Evolutionary conservation across 2,329 filamentous ascomycete species (phyloP), one percentile per base, ranked within the genome.

Genomic region (Colletotrichum chrysophilum): DNA sequence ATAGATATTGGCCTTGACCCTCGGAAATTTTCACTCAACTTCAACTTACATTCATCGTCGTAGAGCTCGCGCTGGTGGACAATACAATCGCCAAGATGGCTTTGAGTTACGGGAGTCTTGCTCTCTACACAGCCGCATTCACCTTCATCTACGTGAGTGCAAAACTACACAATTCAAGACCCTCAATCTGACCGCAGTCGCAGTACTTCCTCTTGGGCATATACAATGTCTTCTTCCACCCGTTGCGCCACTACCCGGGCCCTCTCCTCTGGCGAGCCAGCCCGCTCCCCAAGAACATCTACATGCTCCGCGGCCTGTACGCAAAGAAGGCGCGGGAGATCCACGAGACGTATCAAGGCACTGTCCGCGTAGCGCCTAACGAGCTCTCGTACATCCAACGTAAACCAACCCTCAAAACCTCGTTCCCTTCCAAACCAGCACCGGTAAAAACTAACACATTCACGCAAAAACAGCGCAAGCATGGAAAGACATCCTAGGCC

Each of bases 361-460:
- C 88, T 1, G 82, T 89, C 16, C 84, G 87, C 4, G 79, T 86
- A 7, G 82, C 80, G 1, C 87, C 87, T 1, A 82, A 84, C 52
- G 79, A 84, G 48, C 81, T 89, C 7, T 83, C 84, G 3, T 87
- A 86, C 73, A 83, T 75, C 14, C 73, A 68, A 66, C 69, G 69
- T 73, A 68, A 28, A 9, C 7, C 18, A 14, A 5, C 26, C 16
- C 26, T 4, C n/a, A n/a, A n/a, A 5, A 43, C 2, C 9, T 52
- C 61, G 24, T 3, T 7, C 21, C 12, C 21, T 21, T 12, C 16
- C 28, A 14, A 10, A 7, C 13, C 7, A 58, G n/a, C 36, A 30
- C 12, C 14, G 4, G 9, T 13, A 2, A 61, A 56, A 18, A 12
- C 43, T 32, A 12, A 32, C 16, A 64, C 16, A 16, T 21, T 10